Percentiles rank a stretch among this genome's conserved stretches.
phyloP scores from a whole-genome alignment of 2,329 filamentous ascomycete species.

The Colletotrichum phormii region DNA sequence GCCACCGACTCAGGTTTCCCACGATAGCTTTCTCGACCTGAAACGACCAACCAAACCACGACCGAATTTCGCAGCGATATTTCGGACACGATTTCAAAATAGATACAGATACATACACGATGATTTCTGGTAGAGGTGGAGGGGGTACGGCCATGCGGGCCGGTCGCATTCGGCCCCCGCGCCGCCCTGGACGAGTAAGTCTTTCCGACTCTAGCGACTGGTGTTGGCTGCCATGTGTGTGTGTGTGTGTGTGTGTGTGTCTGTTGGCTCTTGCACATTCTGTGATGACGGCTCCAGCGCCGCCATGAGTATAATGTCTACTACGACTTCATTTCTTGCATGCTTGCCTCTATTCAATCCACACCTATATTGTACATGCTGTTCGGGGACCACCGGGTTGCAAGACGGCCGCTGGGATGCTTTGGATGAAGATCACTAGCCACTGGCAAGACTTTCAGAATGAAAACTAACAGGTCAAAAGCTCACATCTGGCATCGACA shows the following conservation, averaged over 20 bases:
- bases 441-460: not conserved
- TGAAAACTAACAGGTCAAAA: constrained; percentile 3
- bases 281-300: not conserved
- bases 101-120: constrained; percentile 39
- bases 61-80: not conserved
- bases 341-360: no score
- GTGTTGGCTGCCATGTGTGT: not conserved
- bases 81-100: not conserved
- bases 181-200: constrained; percentile 55
- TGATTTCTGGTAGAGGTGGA: constrained; percentile 63
- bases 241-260: not conserved
- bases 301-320: no score
- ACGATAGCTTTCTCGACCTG: constrained; percentile 31
- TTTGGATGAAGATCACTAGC: not conserved
- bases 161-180: constrained; percentile 56
- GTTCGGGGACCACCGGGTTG: not conserved
- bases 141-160: constrained; percentile 47
- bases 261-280: not conserved
- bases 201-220: constrained; percentile 20
- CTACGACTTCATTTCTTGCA: no score
- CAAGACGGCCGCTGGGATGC: not conserved
- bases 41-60: constrained; percentile 7
- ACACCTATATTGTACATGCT: not conserved
- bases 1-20: constrained; percentile 26
- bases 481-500: constrained; percentile 52